Percentiles rank a stretch among this genome's conserved stretches.
These are phyloP conservation scores for Penicillium frequentans DNA, from an alignment of 2,329 filamentous ascomycete genomes.

Conservation along the genomic window DNA sequence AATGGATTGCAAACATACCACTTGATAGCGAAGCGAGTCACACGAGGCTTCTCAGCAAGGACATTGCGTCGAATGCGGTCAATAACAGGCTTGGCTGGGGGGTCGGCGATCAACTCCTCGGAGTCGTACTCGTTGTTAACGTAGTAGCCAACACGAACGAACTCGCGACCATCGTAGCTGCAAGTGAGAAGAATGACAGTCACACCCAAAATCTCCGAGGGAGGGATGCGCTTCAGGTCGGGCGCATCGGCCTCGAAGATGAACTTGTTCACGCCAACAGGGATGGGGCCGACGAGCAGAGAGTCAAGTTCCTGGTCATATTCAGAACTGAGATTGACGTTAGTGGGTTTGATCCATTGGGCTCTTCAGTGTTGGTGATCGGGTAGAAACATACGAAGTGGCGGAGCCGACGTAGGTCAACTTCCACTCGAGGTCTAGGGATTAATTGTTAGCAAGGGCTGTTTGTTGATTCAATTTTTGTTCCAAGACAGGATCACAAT, in stretches of 20 bases:
- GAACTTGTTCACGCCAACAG: constrained; percentile 97
- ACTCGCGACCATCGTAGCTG: constrained; percentile 93
- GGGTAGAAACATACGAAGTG: constrained; percentile 70
- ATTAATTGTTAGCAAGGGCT: constrained; percentile 20
- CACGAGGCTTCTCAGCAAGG: constrained; percentile 92
- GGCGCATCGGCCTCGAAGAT: constrained; percentile 94
- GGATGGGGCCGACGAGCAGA: constrained; percentile 94
- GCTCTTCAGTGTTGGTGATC: background rate
- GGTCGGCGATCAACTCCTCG: constrained; percentile 83
- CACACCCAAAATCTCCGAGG: constrained; percentile 92
- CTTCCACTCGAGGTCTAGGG: constrained; percentile 94
- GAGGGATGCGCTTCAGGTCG: constrained; percentile 84
- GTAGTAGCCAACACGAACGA: constrained; percentile 97
- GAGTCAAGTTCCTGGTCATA: constrained; percentile 98
- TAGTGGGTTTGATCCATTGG: background rate
- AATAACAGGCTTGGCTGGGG: constrained; percentile 86
- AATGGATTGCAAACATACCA: constrained; percentile 60
- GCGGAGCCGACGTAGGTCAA: constrained; percentile 98
- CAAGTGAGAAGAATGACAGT: constrained; percentile 96
- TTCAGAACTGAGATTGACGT: constrained; percentile 66
- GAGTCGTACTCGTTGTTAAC: constrained; percentile 99
- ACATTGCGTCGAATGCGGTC: constrained; percentile 92
- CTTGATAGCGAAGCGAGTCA: constrained; percentile 97
- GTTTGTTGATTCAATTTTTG: background rate
- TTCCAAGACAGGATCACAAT: background rate